These are phyloP conservation scores for Thielaviopsis cerberus DNA, from an alignment of 2,329 filamentous ascomycete genomes.

Conservation along the genomic window DNA sequence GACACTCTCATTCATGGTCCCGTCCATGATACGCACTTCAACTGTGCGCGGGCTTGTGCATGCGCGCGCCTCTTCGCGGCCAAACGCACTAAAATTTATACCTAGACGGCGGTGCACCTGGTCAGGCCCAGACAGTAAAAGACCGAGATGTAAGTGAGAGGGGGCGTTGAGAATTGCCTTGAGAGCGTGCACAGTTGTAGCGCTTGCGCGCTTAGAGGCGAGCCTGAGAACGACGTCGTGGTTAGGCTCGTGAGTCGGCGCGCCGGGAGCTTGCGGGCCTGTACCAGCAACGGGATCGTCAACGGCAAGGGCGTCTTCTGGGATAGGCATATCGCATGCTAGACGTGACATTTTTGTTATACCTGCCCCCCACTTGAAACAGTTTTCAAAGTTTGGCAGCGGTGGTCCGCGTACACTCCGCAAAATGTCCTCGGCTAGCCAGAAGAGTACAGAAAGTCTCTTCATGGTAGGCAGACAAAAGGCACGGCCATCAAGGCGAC, in stretches of 20 bases:
- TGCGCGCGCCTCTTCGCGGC: slow-evolving; percentile 20
- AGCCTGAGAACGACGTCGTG: not conserved
- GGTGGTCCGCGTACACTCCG: slow-evolving; percentile 20
- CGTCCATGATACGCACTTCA: slow-evolving; percentile 24
- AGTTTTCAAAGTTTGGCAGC: slow-evolving; percentile 21
- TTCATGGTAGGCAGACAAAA: slow-evolving; percentile 20
- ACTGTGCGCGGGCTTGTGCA: slow-evolving; percentile 20
- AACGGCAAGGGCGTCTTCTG: not conserved
- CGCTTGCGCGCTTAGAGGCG: not conserved
- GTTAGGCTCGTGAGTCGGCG: not conserved
- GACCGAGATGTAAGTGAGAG: slow-evolving; percentile 18
- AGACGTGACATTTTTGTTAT: slow-evolving; percentile 9
- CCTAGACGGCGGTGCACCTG: slow-evolving; percentile 21
- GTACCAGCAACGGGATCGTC: not conserved
- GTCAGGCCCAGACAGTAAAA: slow-evolving; percentile 19
- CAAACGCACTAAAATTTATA: slow-evolving; percentile 25
- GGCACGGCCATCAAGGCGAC: slow-evolving; percentile 18
- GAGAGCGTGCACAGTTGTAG: slow-evolving; percentile 14
- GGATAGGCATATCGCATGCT: slow-evolving; percentile 5
- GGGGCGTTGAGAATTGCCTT: slow-evolving; percentile 17
- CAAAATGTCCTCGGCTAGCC: slow-evolving; percentile 21
- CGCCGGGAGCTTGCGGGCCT: not conserved
- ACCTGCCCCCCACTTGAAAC: slow-evolving; percentile 21
- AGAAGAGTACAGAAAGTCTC: slow-evolving; percentile 20
- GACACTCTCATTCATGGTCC: slow-evolving; percentile 16